Evolutionary conservation across 2,329 filamentous ascomycete genomes (phyloP).

Genomic region (Ramularia endophylla): DNA sequence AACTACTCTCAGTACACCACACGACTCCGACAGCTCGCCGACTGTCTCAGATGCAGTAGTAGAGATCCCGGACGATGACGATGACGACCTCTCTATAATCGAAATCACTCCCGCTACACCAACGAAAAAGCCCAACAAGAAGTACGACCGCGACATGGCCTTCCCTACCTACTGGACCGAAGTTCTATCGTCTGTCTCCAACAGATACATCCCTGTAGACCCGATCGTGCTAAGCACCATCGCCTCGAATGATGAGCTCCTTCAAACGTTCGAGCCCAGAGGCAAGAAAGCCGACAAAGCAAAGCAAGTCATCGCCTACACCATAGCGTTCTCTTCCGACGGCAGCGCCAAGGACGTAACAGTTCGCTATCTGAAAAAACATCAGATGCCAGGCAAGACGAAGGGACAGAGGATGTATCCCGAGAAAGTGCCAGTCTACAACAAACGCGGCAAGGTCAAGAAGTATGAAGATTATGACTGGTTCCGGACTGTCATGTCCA

Average conservation of each 20-base stretch:
- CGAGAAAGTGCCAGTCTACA: conserved; percentile 76
- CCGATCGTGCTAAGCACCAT: conserved; percentile 63
- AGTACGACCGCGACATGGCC: conserved; percentile 69
- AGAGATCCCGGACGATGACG: conserved; percentile 45
- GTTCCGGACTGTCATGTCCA: conserved; percentile 75
- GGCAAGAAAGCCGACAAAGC: conserved; percentile 77
- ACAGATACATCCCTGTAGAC: conserved; percentile 74
- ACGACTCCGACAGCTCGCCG: too few species aligned
- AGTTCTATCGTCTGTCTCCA: conserved; percentile 72
- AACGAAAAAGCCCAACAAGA: conserved; percentile 39
- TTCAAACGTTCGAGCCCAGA: conserved; percentile 73
- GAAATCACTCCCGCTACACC: conserved; percentile 47
- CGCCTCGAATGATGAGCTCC: conserved; percentile 64
- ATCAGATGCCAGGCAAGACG: conserved; percentile 78
- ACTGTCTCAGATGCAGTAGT: too few species aligned
- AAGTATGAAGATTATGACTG: conserved; percentile 76
- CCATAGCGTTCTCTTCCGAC: conserved; percentile 75
- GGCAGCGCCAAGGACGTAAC: conserved; percentile 94
- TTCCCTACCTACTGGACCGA: conserved; percentile 95
- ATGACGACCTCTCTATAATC: conserved; percentile 55
- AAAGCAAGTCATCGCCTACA: conserved; percentile 85
- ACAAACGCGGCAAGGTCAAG: conserved; percentile 69
- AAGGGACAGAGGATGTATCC: conserved; percentile 74
- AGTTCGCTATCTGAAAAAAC: conserved; percentile 77
- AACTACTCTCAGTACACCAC: too few species aligned